Conservation (phyloP, 139 green algal genomes). For the Nannochloris sp. region DNA sequence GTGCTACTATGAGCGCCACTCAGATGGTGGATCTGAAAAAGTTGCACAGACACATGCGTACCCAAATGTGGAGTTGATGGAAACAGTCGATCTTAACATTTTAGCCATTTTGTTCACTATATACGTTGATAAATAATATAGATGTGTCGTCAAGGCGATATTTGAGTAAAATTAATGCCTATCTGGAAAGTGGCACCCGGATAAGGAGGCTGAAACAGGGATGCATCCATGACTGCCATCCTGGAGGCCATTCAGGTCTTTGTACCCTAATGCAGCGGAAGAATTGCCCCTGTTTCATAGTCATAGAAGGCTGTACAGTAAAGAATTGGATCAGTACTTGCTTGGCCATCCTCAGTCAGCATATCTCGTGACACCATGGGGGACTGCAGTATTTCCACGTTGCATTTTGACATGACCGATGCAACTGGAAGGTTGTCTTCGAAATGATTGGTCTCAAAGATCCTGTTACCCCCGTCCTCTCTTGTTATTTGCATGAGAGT, state of each 20-base stretch:
- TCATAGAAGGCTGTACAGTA: too few relatives aligned
- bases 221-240: too few relatives aligned
- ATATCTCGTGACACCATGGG: not conserved
- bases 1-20: not conserved
- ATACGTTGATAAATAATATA: not conserved
- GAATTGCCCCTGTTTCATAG: too few relatives aligned
- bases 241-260: too few relatives aligned
- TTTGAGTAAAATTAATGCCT: not conserved
- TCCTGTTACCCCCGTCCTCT: slow-evolving; percentile 35
- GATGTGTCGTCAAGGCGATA: not conserved
- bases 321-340: too few relatives aligned
- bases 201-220: too few relatives aligned
- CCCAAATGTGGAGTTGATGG: not conserved
- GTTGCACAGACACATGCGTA: not conserved
- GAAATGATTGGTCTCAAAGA: not conserved
- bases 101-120: not conserved
- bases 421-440: not conserved
- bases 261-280: too few relatives aligned
- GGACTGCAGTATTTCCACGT: not conserved
- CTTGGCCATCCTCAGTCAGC: not conserved
- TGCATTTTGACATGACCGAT: not conserved
- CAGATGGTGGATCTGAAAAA: not conserved
- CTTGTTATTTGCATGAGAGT: slow-evolving; percentile 80
- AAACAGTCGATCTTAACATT: not conserved
- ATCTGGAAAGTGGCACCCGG: too few relatives aligned